phyloP scores from a whole-genome alignment of 805 yeast species.

The Ogataea allantospora region DNA sequence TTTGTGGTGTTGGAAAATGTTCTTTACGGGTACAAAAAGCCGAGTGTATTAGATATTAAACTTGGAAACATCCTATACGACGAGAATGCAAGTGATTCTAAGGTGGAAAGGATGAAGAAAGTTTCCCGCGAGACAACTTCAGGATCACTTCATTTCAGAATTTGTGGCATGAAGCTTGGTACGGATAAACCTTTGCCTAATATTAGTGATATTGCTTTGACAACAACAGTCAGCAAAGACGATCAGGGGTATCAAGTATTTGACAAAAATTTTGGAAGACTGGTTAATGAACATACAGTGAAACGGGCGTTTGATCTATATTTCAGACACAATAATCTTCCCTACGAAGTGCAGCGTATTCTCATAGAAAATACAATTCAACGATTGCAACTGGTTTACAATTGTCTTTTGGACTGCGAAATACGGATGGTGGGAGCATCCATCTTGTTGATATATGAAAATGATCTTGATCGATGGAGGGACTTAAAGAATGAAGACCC shows the following conservation, averaged over 20 bases:
- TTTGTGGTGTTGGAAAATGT: constrained; percentile 73
- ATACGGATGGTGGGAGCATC: constrained; percentile 70
- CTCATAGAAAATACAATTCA: constrained; percentile 47
- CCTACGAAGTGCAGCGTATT: constrained; percentile 32
- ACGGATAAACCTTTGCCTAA: constrained; percentile 8
- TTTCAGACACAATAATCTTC: constrained; percentile 40
- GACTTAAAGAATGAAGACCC: constrained; percentile 40
- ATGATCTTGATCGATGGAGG: constrained; percentile 57
- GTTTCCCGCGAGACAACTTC: constrained; percentile 78
- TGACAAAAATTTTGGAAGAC: constrained; percentile 72
- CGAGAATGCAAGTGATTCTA: constrained; percentile 54
- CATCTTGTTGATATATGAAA: constrained; percentile 71
- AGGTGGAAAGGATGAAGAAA: constrained; percentile 53
- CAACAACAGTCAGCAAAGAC: constrained; percentile 6
- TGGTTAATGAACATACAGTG: constrained; percentile 44
- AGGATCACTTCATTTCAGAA: constrained; percentile 69
- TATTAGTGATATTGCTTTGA: constrained; percentile 19
- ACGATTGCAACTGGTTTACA: constrained; percentile 65
- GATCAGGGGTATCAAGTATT: constrained; percentile 47
- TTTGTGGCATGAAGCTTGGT: constrained; percentile 77
- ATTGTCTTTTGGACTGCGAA: constrained; percentile 61
- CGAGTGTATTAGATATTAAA: constrained; percentile 81
- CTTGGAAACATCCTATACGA: constrained; percentile 75
- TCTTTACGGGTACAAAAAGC: constrained; percentile 56
- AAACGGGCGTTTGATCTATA: constrained; percentile 43